Percentiles rank a stretch among this genome's conserved stretches.
phyloP scores from a whole-genome alignment of 768 basidiomycete genomes.

The Pulveroboletus sp. region DNA sequence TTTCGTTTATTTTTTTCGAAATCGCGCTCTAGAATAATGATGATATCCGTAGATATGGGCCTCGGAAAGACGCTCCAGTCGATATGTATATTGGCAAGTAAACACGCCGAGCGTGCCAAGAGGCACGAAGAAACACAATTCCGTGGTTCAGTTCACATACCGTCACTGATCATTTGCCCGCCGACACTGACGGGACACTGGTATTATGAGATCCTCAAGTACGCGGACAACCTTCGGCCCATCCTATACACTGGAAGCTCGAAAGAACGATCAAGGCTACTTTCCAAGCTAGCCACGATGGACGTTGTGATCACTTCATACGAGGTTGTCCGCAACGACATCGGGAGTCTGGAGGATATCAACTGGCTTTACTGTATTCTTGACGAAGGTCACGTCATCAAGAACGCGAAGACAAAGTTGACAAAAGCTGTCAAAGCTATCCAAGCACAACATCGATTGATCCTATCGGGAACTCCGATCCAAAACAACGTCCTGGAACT shows the following conservation, averaged over 20 bases:
- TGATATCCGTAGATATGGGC: slow-evolving; percentile 77
- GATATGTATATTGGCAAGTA: slow-evolving; percentile 93
- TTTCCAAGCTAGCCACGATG: slow-evolving; percentile 60
- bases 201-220: slow-evolving; percentile 97
- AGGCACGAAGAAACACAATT: slow-evolving; percentile 61
- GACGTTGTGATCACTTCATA: slow-evolving; percentile 98
- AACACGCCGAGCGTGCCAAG: slow-evolving; percentile 81
- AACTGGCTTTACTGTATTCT: slow-evolving; percentile 95
- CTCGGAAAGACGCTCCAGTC: slow-evolving; percentile 97
- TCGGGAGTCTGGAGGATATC: slow-evolving; percentile 63
- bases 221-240: slow-evolving; percentile 77
- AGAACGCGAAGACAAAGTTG: slow-evolving; percentile 97
- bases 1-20: slow-evolving; percentile 24
- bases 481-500: slow-evolving; percentile 98
- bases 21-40: neutral
- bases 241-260: slow-evolving; percentile 87
- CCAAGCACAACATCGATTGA: slow-evolving; percentile 86
- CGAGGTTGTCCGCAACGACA: slow-evolving; percentile 95
- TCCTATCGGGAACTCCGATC: slow-evolving; percentile 96
- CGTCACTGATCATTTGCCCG: slow-evolving; percentile 93
- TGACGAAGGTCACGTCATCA: slow-evolving; percentile 98
- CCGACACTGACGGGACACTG: slow-evolving; percentile 98
- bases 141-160: slow-evolving; percentile 78
- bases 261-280: slow-evolving; percentile 68
- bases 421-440: slow-evolving; percentile 94